phyloP scores from a whole-genome alignment of 805 yeast species.

The Candida maesae region DNA sequence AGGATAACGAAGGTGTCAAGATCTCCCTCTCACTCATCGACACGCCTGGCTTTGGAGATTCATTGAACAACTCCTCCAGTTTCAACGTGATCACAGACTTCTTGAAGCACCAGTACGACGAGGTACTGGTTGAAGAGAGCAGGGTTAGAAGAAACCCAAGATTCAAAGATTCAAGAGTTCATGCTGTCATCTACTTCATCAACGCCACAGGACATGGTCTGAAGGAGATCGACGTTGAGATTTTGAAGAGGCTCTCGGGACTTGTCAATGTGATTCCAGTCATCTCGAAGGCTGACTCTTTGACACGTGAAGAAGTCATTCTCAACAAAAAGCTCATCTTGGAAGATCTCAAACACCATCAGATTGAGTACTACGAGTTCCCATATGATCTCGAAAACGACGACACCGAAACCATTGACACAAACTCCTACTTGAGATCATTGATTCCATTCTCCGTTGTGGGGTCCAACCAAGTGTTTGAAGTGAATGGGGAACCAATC shows the following conservation, averaged over 20 bases:
- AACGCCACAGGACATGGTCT: conserved; percentile 84
- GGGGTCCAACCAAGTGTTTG: conserved; percentile 63
- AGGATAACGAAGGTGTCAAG: conserved; percentile 82
- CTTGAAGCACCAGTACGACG: conserved; percentile 79
- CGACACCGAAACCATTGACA: conserved; percentile 62
- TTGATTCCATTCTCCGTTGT: conserved; percentile 65
- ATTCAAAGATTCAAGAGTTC: conserved; percentile 80
- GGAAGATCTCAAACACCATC: conserved; percentile 70
- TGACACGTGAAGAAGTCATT: conserved; percentile 73
- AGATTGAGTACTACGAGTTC: conserved; percentile 71
- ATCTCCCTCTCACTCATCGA: conserved; percentile 73
- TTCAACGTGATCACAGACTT: conserved; percentile 73
- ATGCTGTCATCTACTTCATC: conserved; percentile 69
- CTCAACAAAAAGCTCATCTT: conserved; percentile 68
- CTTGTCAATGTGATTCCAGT: conserved; percentile 85
- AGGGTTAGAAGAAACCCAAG: conserved; percentile 82
- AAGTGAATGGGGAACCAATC: conserved; percentile 37
- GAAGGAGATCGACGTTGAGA: conserved; percentile 70
- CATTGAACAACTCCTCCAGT: conserved; percentile 61
- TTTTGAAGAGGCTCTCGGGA: conserved; percentile 73
- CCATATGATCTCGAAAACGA: conserved; percentile 53
- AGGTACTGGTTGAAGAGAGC: conserved; percentile 74
- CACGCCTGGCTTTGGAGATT: conserved; percentile 81
- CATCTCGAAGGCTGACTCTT: conserved; percentile 80
- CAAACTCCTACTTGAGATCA: conserved; percentile 60